A percentile compares a stretch with the other conserved stretches of the same genome.
phyloP scores from a whole-genome alignment of 2,329 filamentous ascomycete genomes.

The Colletotrichum filicis region DNA sequence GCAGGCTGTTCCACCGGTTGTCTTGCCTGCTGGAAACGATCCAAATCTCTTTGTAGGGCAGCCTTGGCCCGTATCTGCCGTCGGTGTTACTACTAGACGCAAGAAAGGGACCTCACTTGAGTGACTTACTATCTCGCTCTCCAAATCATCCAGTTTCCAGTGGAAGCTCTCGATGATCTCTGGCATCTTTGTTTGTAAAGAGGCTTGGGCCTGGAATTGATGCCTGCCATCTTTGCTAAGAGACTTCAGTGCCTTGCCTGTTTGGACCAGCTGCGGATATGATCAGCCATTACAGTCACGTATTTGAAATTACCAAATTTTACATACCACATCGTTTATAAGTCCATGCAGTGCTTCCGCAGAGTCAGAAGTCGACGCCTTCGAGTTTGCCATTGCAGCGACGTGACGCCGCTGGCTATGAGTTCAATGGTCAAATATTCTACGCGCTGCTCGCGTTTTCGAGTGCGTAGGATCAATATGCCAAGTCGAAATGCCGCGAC shows the following conservation, averaged over 20 bases:
- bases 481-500: not conserved
- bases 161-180: conserved; percentile 63
- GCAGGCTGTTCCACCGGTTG: conserved; percentile 35
- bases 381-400: conserved; percentile 20
- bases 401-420: not conserved
- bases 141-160: conserved; percentile 64
- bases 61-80: conserved; percentile 64
- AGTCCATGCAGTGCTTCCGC: conserved; percentile 62
- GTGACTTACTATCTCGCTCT: conserved; percentile 64
- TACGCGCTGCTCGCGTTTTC: not conserved
- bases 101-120: not conserved
- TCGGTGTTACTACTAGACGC: not conserved
- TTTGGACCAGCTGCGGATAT: conserved; percentile 63
- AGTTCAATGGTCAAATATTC: not conserved
- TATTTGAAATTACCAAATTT: not conserved
- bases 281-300: conserved; percentile 21
- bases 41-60: conserved; percentile 65
- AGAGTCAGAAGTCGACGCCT: conserved; percentile 38
- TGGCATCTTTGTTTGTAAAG: conserved; percentile 54
- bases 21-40: conserved; percentile 45
- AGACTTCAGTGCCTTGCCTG: conserved; percentile 65
- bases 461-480: not conserved
- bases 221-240: conserved; percentile 54
- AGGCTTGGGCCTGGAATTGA: conserved; percentile 46
- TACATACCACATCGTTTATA: conserved; percentile 65